These are phyloP conservation scores for Leccinum broughii DNA, from an alignment of 768 basidiomycete species.

Conservation along the genomic window DNA sequence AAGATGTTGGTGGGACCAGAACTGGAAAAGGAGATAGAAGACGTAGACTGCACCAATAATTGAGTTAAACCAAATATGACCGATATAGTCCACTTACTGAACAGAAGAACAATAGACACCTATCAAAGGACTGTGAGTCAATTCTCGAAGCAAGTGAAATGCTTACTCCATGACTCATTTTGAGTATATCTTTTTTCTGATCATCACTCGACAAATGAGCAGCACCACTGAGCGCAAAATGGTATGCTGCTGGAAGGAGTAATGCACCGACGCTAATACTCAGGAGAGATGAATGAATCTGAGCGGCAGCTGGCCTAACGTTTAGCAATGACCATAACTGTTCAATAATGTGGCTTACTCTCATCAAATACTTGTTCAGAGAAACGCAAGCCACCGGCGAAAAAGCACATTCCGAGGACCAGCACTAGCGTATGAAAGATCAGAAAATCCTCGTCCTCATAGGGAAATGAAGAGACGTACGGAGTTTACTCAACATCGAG, in stretches of 20 bases:
- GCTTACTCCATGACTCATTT: constrained; percentile 54
- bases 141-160: background rate
- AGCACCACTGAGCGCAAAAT: constrained; percentile 46
- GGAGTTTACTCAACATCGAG: constrained; percentile 77
- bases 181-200: constrained; percentile 44
- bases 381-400: constrained; percentile 76
- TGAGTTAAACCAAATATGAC: background rate
- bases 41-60: constrained; percentile 43
- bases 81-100: constrained; percentile 39
- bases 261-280: constrained; percentile 80
- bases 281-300: constrained; percentile 73
- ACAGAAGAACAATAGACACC: constrained; percentile 54
- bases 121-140: constrained; percentile 18
- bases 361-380: constrained; percentile 79
- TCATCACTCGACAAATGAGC: constrained; percentile 21
- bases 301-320: constrained; percentile 47
- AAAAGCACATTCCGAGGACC: constrained; percentile 89
- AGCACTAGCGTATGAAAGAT: constrained; percentile 48
- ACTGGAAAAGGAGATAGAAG: constrained; percentile 53
- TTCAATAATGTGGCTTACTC: constrained; percentile 45
- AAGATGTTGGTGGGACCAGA: constrained; percentile 55
- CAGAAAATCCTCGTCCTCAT: constrained; percentile 3
- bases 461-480: constrained; percentile 35
- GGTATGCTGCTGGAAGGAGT: constrained; percentile 78
- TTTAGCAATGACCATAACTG: constrained; percentile 5